Percentiles rank a stretch among this genome's conserved stretches.
These are phyloP conservation scores for Leccinum fallax DNA, from an alignment of 1,284 basidiomycete genomes.

Conservation along the genomic window DNA sequence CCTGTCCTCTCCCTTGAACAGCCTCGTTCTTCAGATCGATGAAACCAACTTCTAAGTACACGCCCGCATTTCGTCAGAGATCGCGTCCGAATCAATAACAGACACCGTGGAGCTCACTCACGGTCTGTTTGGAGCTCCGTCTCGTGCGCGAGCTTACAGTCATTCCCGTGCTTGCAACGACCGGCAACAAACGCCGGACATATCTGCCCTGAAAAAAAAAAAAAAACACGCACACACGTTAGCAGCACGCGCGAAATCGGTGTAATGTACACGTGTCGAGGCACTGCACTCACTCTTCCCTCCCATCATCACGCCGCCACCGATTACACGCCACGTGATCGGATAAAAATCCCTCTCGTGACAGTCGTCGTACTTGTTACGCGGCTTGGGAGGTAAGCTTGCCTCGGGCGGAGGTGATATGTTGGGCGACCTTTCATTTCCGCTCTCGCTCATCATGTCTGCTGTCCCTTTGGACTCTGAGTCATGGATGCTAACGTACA, in stretches of 20 bases:
- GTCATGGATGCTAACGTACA: constrained; percentile 41
- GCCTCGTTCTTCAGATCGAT: constrained; percentile 18
- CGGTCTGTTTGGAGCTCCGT: constrained; percentile 30
- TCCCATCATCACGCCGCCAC: constrained; percentile 53
- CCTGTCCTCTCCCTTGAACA: not conserved
- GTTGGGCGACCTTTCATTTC: not conserved
- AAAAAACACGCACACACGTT: not conserved
- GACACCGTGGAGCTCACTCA: constrained; percentile 18
- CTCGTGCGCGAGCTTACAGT: constrained; percentile 45
- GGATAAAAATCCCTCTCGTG: constrained; percentile 36
- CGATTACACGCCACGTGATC: constrained; percentile 50
- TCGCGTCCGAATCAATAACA: not conserved
- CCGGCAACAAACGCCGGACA: constrained; percentile 42
- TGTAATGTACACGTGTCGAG: not conserved
- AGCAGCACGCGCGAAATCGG: not conserved
- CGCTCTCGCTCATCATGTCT: not conserved
- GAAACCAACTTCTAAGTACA: constrained; percentile 21
- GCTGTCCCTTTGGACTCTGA: constrained; percentile 5
- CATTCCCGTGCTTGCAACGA: constrained; percentile 39
- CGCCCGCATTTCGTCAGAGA: not conserved
- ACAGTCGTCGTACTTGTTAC: constrained; percentile 25
- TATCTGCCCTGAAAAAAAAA: constrained; percentile 34
- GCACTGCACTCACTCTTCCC: constrained; percentile 42
- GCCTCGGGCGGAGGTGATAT: constrained; percentile 4
- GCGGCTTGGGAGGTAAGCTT: constrained; percentile 29